Conservation (phyloP, 2,329 filamentous ascomycete species). For the Cladosporium sp. region DNA sequence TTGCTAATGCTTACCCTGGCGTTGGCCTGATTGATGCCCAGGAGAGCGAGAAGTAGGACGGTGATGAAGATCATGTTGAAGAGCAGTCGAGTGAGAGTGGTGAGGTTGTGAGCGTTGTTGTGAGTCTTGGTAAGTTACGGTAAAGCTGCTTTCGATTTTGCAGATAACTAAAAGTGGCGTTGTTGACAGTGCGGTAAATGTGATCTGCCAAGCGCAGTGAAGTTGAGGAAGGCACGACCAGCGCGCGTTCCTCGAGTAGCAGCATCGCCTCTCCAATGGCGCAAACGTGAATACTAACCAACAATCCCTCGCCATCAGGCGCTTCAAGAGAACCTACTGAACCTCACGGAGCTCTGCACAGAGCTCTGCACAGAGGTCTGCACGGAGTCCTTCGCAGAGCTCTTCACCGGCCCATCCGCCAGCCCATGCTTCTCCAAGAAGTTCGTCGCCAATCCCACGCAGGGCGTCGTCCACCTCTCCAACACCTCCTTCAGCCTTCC, state of each 20-base stretch:
- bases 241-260: background rate
- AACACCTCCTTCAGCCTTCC: background rate
- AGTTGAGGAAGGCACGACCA: background rate
- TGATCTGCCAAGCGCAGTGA: background rate
- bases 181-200: background rate
- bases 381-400: background rate
- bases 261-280: background rate
- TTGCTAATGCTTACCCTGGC: background rate
- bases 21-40: background rate
- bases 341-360: background rate
- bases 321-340: background rate
- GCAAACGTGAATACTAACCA: background rate
- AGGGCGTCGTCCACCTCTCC: background rate
- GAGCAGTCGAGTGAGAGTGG: background rate
- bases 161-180: background rate
- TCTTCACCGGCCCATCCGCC: no score
- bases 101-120: background rate
- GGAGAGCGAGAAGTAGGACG: background rate
- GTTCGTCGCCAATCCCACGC: background rate
- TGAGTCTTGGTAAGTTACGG: background rate
- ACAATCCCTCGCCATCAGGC: background rate
- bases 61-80: background rate
- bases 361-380: background rate
- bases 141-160: background rate
- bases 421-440: background rate